Evolutionary conservation across 305 asterid genomes (phyloP).

Genomic region (Plantago coronopus): DNA sequence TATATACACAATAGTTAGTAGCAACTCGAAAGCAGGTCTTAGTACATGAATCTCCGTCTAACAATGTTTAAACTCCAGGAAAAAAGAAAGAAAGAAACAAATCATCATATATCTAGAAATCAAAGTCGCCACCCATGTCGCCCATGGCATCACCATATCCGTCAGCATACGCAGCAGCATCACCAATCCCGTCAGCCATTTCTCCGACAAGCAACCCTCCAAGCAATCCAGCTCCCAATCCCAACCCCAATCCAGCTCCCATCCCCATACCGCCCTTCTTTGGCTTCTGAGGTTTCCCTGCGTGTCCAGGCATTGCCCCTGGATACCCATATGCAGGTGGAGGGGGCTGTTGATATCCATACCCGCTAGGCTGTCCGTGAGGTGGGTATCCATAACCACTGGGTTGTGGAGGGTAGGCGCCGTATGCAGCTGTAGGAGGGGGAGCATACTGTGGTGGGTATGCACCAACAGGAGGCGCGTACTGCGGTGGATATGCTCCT

Average conservation of each 20-base stretch:
- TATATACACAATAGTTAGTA: background rate
- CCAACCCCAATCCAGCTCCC: slow-evolving; percentile 66
- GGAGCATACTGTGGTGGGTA: slow-evolving; percentile 18
- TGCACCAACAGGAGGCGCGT: slow-evolving; percentile 10
- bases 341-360: slow-evolving; percentile 26
- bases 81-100: background rate
- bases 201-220: slow-evolving; percentile 88
- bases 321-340: slow-evolving; percentile 35
- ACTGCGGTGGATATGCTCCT: slow-evolving; percentile 14
- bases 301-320: slow-evolving; percentile 13
- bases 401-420: slow-evolving; percentile 18
- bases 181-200: slow-evolving; percentile 54
- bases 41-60: too few relatives aligned
- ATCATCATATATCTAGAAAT: slow-evolving; percentile 1
- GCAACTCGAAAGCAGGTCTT: too few relatives aligned
- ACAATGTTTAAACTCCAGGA: too few relatives aligned
- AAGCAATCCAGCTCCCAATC: slow-evolving; percentile 79
- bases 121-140: slow-evolving; percentile 23
- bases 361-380: slow-evolving; percentile 17
- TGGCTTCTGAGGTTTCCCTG: slow-evolving; percentile 42
- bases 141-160: slow-evolving; percentile 74
- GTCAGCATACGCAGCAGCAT: slow-evolving; percentile 47
- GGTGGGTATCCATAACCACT: slow-evolving; percentile 24
- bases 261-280: slow-evolving; percentile 39
- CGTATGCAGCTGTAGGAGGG: slow-evolving; percentile 7